Conservation (phyloP, 768 basidiomycete genomes). For the Boletus reticuloceps region DNA sequence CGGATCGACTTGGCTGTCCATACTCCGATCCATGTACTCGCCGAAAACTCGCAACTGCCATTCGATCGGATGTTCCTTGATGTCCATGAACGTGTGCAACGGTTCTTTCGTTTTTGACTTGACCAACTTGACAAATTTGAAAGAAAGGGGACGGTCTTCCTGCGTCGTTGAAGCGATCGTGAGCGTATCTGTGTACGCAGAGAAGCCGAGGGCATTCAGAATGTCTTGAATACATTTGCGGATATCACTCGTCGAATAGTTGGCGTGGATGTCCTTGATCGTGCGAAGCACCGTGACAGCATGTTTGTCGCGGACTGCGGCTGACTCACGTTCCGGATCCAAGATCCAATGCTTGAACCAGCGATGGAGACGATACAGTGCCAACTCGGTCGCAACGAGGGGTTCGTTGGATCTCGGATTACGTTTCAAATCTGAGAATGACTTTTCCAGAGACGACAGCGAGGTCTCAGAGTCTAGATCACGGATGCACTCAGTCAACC, state of each 20-base stretch:
- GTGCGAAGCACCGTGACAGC: slow-evolving; percentile 46
- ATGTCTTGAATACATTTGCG: slow-evolving; percentile 38
- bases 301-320: slow-evolving; percentile 43
- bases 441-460: slow-evolving; percentile 27
- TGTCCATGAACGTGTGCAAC: slow-evolving; percentile 50
- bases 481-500: slow-evolving; percentile 54
- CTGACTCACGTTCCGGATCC: slow-evolving; percentile 37
- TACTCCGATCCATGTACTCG: slow-evolving; percentile 68
- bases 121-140: slow-evolving; percentile 57
- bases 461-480: slow-evolving; percentile 24
- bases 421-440: slow-evolving; percentile 39
- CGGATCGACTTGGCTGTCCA: slow-evolving; percentile 57
- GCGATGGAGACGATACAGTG: slow-evolving; percentile 52
- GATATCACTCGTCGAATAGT: slow-evolving; percentile 29
- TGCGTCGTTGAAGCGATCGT: slow-evolving; percentile 1
- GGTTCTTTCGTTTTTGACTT: slow-evolving; percentile 41
- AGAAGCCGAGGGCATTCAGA: slow-evolving; percentile 48
- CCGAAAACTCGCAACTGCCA: slow-evolving; percentile 75
- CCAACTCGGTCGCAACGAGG: slow-evolving; percentile 48
- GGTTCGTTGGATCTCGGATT: slow-evolving; percentile 45
- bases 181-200: slow-evolving; percentile 33
- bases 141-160: slow-evolving; percentile 37
- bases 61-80: slow-evolving; percentile 52
- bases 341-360: slow-evolving; percentile 52
- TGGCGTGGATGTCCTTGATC: slow-evolving; percentile 43